Evolutionary conservation across 225 moss, liverwort and hornwort species (phyloP), one percentile per base, ranked within the genome.

Genomic region (Ulota crispa): DNA sequence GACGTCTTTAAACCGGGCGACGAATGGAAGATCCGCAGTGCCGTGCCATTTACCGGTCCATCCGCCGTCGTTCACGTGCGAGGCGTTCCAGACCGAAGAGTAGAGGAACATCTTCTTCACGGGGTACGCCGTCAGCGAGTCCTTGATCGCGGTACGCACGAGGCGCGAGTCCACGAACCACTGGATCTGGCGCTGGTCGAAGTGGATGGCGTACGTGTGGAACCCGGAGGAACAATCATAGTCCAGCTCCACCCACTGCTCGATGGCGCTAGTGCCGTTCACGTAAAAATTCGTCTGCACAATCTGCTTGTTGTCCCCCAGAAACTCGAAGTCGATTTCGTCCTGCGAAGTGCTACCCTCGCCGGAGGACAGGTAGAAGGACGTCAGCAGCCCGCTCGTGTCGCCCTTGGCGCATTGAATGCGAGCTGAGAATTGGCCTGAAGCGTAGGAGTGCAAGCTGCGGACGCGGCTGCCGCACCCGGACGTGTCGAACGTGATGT

Each of bases 251-350:
- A 89, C 81, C 85, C 81, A 87, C 34, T 77, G 81, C 85, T 89
- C 89, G 65, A 85, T 77, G 6, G 79, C 63, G 42, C 82, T 83
- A 53, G 83, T 81, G 3, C 89, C 89, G 54, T 91, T 91, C 79
- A 91, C 91, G 81, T 91, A 91, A 70, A 86, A 91, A 28, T 91
- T 91, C 19, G 91, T 91, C 79, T 91, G 91, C 72, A 89, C 91
- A 43, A 89, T 87, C 9, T 77, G 81, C 80, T 91, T 91, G 67
- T 89, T 87, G 80, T 89, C 81, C 3, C 91, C 91, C 5, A 91
- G 86, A 37, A 89, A 91, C 66, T 91, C 91, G 3, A 91, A 91
- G 70, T 91, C 91, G 5, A 91, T 72, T 30, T 91, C 91, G 69
- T 91, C 91, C 21, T 91, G 91, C 6, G 28, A 12, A 1, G 68